phyloP scores from a whole-genome alignment of 345 rosid genomes.

The Firmiana major region DNA sequence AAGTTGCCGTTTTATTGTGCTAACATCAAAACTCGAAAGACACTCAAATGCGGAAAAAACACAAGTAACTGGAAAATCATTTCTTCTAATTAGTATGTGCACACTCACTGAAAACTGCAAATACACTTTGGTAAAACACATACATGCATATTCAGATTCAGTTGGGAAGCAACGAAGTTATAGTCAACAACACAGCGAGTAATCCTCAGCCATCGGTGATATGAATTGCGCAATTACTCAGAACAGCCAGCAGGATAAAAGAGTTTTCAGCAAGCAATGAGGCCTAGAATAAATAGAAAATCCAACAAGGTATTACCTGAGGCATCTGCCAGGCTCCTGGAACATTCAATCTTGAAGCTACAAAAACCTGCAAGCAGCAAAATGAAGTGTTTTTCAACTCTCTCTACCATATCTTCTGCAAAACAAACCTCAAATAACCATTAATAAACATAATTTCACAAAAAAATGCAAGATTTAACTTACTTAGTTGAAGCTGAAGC shows the following conservation, averaged over 20 bases:
- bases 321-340: conserved; percentile 99
- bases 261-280: not conserved
- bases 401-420: not conserved
- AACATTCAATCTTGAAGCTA: conserved; percentile 93
- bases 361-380: conserved; percentile 60
- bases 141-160: not conserved
- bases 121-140: not conserved
- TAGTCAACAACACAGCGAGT: not conserved
- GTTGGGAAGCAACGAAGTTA: not conserved
- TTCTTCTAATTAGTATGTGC: not conserved
- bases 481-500: conserved; percentile 1
- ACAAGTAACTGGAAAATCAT: not conserved
- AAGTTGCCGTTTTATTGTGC: not conserved
- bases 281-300: not conserved
- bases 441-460: not conserved
- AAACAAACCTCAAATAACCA: conserved; percentile 11
- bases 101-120: not conserved
- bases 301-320: conserved; percentile 49
- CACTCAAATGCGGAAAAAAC: not conserved
- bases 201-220: not conserved
- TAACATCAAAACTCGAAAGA: not conserved
- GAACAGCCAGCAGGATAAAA: not conserved
- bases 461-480: not conserved
- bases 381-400: conserved; percentile 11
- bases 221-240: not conserved